These are phyloP conservation scores for Ilex asprella DNA, from an alignment of 257 asterid species.

Conservation along the genomic window DNA sequence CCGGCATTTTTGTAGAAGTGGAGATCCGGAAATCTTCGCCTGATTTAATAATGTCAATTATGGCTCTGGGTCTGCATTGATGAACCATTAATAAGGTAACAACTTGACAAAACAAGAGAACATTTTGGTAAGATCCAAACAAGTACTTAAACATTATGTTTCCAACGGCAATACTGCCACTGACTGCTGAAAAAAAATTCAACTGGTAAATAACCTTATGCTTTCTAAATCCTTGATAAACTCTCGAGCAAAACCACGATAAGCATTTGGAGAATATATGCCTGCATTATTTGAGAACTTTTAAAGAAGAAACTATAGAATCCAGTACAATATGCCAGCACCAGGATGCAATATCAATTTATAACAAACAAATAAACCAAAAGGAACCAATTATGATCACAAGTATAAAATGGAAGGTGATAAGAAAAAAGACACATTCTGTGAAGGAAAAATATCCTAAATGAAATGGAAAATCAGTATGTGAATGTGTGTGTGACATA, in stretches of 20 bases:
- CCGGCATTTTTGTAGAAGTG: slow-evolving; percentile 89
- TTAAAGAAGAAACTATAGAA: no score
- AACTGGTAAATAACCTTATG: slow-evolving; percentile 44
- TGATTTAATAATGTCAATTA: slow-evolving; percentile 81
- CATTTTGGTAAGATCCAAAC: no score
- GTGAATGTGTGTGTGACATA: no score
- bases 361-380: neutral
- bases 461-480: no score
- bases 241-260: slow-evolving; percentile 98
- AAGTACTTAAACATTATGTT: no score
- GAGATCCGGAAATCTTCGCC: slow-evolving; percentile 97
- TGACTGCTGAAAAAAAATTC: neutral
- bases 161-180: no score
- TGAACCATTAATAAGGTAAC: slow-evolving; percentile 5
- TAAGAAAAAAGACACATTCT: neutral
- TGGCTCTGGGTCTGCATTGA: slow-evolving; percentile 75
- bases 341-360: slow-evolving; percentile 2
- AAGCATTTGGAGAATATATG: slow-evolving; percentile 94
- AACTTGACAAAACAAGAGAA: neutral
- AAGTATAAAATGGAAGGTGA: neutral
- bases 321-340: neutral
- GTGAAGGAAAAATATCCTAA: neutral
- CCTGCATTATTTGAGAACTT: slow-evolving; percentile 33
- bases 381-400: no score
- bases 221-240: slow-evolving; percentile 95